Base-by-base conservation (phyloP, 108 stramenopile species). In the Nitzschia inconspicua region DNA sequence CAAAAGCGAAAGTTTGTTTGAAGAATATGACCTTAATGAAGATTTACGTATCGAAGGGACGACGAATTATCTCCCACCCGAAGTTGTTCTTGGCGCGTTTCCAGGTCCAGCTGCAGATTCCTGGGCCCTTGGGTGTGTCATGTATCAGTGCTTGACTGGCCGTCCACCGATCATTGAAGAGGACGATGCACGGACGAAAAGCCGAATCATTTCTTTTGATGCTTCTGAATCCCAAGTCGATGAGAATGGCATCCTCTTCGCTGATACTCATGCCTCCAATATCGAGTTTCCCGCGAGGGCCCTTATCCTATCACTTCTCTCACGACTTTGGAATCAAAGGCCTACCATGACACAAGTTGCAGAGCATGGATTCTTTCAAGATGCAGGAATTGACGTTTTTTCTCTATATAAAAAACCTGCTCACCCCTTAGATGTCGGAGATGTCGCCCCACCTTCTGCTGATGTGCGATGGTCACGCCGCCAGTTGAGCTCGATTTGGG, bases 41-140 rank as follows among this genome's bases (percentile, higher is more conserved):
- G 96, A 96, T 67, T 31, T 57, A n/a, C 70, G 96, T 47, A 76
- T 96, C 22, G 98, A 99, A 72, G 97, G 96, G 14, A 99, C 98
- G 11, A 90, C 95, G 9, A 89, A 91, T 4, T 99, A 97, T 65
- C 77, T 99, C 28, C 93, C 98, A 20, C 98, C 98, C 4, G 98
- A 99, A 68, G 93, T 97, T 16, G 86, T 95, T 6, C 54, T 83
- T 39, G 95, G 94, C 18, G 86, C 66, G 1, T 52, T 83, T 24
- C 92, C 91, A 24, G 78, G 80, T 10, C 36, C 56, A 27, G 78
- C 80, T 19, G 83, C 94, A n/a, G 98, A 99, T 76, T 67, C 91
- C 6, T 99, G 97, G 97, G 95, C 96, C 7, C 79, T 97, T 44
- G 98, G 98, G 2, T 99, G 98, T 66, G 82, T 98, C 2, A 35